phyloP scores from a whole-genome alignment of 148 eudicot genomes.

The Vaccinium vitisidaea region DNA sequence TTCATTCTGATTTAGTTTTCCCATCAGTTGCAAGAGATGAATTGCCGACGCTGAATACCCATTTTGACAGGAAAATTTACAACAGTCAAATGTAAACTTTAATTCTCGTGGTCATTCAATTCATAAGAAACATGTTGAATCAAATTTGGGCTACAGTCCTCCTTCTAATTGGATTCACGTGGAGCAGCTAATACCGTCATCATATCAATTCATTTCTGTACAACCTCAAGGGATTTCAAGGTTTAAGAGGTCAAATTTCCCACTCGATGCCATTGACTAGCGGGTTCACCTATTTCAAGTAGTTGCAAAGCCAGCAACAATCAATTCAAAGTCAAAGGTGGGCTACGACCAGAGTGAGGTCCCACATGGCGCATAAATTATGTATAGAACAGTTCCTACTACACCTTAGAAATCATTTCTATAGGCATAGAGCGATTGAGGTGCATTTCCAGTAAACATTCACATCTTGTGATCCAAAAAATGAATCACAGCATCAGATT shows the following conservation, averaged over 20 bases:
- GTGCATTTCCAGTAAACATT: background rate
- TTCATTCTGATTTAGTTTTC: background rate
- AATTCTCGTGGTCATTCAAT: background rate
- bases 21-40: background rate
- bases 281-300: background rate
- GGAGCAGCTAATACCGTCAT: background rate
- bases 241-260: background rate
- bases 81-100: background rate
- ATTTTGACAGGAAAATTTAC: background rate
- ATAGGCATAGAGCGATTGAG: background rate
- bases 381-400: background rate
- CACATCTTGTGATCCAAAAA: background rate
- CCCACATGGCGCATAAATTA: background rate
- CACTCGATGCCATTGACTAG: background rate
- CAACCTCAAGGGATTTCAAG: background rate
- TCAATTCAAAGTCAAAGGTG: background rate
- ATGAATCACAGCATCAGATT: background rate
- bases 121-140: background rate
- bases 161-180: background rate
- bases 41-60: background rate
- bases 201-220: background rate
- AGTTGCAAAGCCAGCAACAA: conserved; percentile 1
- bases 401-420: background rate
- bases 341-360: background rate
- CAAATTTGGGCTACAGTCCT: background rate